These are phyloP conservation scores for Penicillium cosmopolitanum DNA, from an alignment of 495 filamentous ascomycete species.

Conservation along the genomic window DNA sequence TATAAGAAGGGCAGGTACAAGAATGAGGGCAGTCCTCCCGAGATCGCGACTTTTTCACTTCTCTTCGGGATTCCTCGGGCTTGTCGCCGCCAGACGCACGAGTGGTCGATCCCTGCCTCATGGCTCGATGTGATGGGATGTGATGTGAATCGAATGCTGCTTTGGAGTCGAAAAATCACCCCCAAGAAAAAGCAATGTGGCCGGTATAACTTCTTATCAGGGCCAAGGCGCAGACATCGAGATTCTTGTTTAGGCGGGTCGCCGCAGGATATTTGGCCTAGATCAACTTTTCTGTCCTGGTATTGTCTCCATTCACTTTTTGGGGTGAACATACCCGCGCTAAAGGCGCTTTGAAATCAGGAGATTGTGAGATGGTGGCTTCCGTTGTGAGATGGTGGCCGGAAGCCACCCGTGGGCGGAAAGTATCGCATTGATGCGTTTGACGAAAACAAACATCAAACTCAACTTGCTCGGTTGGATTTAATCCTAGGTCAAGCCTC, in stretches of 20 bases:
- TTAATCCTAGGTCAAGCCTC: neutral
- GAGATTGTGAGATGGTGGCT: neutral
- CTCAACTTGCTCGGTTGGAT: neutral
- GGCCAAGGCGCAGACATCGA: neutral
- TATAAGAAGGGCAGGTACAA: conserved; percentile 12
- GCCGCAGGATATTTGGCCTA: neutral
- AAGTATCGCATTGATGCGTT: neutral
- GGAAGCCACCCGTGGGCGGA: neutral
- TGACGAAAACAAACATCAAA: neutral
- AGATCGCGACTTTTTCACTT: conserved; percentile 8
- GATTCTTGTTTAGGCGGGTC: neutral
- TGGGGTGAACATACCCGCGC: neutral
- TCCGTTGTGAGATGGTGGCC: neutral
- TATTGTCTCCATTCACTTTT: neutral
- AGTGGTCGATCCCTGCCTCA: neutral
- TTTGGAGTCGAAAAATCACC: neutral
- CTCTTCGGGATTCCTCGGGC: neutral
- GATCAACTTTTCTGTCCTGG: neutral
- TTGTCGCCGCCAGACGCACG: neutral
- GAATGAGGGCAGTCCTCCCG: conserved; percentile 11
- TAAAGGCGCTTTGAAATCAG: conserved; percentile 1
- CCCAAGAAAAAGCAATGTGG: neutral
- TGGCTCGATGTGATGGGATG: neutral
- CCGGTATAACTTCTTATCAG: neutral
- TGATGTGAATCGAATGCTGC: neutral